Conservation (phyloP, 805 yeast species). For the Wickerhamiella occidentalis region DNA sequence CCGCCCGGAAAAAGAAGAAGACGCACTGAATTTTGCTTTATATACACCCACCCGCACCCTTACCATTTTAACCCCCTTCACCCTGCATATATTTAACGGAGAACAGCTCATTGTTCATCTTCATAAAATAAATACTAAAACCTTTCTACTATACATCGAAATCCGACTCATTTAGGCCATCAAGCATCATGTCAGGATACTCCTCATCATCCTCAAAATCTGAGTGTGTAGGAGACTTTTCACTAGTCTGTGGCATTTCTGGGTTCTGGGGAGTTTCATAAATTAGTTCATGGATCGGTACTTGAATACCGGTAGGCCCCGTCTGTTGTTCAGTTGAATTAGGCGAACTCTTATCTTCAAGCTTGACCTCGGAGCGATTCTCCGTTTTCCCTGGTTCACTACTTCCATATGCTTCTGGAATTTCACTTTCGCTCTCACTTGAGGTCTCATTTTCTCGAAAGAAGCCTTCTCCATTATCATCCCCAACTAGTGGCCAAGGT, state of each 20-base stretch:
- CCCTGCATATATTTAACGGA: not conserved
- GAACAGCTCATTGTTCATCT: not conserved
- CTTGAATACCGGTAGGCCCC: not conserved
- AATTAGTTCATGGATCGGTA: not conserved
- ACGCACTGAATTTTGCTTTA: not conserved
- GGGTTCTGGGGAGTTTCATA: not conserved
- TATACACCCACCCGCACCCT: too few relatives aligned
- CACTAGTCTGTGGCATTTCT: not conserved
- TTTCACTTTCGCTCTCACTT: constrained; percentile 1
- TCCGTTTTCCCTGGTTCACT: too few relatives aligned
- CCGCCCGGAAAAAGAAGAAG: constrained; percentile 14
- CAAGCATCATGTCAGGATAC: constrained; percentile 7
- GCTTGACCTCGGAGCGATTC: not conserved
- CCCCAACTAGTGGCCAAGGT: constrained; percentile 5
- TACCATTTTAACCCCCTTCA: too few relatives aligned
- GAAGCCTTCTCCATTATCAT: not conserved
- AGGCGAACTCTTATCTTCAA: not conserved
- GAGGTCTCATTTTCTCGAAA: not conserved
- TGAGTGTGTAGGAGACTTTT: not conserved
- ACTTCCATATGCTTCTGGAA: not conserved
- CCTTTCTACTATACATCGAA: not conserved
- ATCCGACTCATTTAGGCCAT: constrained; percentile 9
- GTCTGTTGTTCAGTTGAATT: not conserved
- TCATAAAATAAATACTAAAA: not conserved
- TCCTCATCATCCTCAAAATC: constrained; percentile 7